Conservation (phyloP, 441 rosid species). For the Corymbia calophylla region DNA sequence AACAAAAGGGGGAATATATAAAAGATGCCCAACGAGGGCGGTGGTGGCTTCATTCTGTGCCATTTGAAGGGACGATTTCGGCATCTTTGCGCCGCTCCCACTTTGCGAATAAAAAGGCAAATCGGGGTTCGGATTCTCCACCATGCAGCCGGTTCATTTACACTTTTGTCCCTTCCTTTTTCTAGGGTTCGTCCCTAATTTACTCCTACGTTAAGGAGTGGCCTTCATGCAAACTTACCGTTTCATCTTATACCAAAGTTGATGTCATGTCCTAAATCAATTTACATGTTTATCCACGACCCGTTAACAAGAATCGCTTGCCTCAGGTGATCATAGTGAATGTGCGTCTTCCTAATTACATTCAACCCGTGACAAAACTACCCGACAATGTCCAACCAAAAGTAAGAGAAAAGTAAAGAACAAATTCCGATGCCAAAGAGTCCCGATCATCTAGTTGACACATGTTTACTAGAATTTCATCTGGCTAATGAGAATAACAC, state of each 20-base stretch:
- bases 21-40: neutral
- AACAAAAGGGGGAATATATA: neutral
- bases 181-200: neutral
- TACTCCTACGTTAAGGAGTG: neutral
- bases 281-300: neutral
- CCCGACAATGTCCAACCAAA: neutral
- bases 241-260: neutral
- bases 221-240: neutral
- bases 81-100: neutral
- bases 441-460: neutral
- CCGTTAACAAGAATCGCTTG: neutral
- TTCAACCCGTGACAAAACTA: neutral
- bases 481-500: neutral
- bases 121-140: neutral
- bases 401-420: neutral
- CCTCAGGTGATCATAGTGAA: neutral
- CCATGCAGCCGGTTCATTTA: neutral
- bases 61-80: neutral
- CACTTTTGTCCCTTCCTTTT: neutral
- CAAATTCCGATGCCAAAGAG: neutral
- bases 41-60: neutral
- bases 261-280: neutral
- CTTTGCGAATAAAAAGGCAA: neutral
- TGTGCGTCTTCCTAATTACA: neutral
- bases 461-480: neutral